A percentile compares a stretch with the other conserved stretches of the same genome.
Conservation (phyloP, 768 basidiomycete species). For the Trametes punicea region DNA sequence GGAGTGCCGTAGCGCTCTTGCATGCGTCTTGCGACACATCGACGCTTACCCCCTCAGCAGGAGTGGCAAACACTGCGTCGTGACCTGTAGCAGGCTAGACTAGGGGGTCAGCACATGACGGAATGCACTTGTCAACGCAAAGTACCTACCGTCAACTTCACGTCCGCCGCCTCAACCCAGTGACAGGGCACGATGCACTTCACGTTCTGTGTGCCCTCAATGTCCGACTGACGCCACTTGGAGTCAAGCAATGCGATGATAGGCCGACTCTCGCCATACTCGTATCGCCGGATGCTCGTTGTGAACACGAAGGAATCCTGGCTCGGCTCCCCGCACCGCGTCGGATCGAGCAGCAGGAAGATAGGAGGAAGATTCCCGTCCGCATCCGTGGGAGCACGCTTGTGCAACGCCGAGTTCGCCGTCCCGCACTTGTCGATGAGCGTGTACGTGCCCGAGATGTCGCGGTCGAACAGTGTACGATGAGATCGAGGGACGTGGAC, state of each 20-base stretch:
- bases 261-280: conserved; percentile 79
- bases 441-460: conserved; percentile 76
- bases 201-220: conserved; percentile 47
- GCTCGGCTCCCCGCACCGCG: conserved; percentile 66
- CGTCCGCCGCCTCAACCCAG: conserved; percentile 54
- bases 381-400: conserved; percentile 43
- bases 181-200: conserved; percentile 56
- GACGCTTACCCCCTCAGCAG: conserved; percentile 49
- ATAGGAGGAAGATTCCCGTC: conserved; percentile 57
- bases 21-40: conserved; percentile 60
- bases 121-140: background rate
- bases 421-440: conserved; percentile 87
- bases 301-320: conserved; percentile 88
- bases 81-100: conserved; percentile 49
- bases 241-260: conserved; percentile 70
- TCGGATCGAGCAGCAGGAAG: conserved; percentile 84
- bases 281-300: conserved; percentile 68
- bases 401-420: conserved; percentile 81
- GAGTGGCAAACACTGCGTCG: conserved; percentile 65
- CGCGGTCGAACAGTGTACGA: conserved; percentile 58
- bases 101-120: background rate
- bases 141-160: conserved; percentile 51
- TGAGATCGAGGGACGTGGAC: conserved; percentile 54
- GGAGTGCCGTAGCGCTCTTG: conserved; percentile 68
- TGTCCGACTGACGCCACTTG: conserved; percentile 72